A percentile compares a stretch with the other conserved stretches of the same genome.
These are phyloP conservation scores for Malbranchea zuffiana DNA, from an alignment of 2,329 filamentous ascomycete genomes.

Conservation along the genomic window DNA sequence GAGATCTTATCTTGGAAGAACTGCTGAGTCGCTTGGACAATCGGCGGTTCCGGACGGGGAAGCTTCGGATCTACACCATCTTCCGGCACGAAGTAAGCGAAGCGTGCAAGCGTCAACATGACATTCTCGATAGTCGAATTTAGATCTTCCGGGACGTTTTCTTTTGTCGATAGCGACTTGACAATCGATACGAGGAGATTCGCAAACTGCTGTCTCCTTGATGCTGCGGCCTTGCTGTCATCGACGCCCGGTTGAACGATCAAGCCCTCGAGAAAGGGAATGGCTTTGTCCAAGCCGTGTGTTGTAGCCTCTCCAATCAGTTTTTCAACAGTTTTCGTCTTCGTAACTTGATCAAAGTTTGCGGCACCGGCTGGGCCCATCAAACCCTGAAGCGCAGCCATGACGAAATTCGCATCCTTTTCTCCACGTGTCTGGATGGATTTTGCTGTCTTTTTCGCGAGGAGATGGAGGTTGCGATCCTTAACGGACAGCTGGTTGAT, in stretches of 20 bases:
- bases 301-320: slow-evolving; percentile 52
- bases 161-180: slow-evolving; percentile 26
- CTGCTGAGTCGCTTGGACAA: slow-evolving; percentile 39
- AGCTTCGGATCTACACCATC: slow-evolving; percentile 14
- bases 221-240: slow-evolving; percentile 38
- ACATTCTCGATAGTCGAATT: slow-evolving; percentile 36
- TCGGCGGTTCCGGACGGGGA: slow-evolving; percentile 31
- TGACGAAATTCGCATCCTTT: slow-evolving; percentile 48
- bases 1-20: slow-evolving; percentile 46
- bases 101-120: slow-evolving; percentile 38
- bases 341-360: slow-evolving; percentile 78
- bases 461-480: slow-evolving; percentile 68
- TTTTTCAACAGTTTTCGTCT: slow-evolving; percentile 71
- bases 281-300: slow-evolving; percentile 42
- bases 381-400: slow-evolving; percentile 54
- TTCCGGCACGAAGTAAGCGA: slow-evolving; percentile 40
- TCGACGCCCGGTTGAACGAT: slow-evolving; percentile 37
- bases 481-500: slow-evolving; percentile 71
- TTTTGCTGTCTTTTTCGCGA: slow-evolving; percentile 65
- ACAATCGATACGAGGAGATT: slow-evolving; percentile 44
- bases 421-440: slow-evolving; percentile 56
- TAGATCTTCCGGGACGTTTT: slow-evolving; percentile 25
- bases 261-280: slow-evolving; percentile 41
- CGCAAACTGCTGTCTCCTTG: slow-evolving; percentile 40
- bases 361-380: slow-evolving; percentile 58